Evolutionary conservation across 2,329 filamentous ascomycete genomes (phyloP).

Genomic region (Clathrospora elynae): DNA sequence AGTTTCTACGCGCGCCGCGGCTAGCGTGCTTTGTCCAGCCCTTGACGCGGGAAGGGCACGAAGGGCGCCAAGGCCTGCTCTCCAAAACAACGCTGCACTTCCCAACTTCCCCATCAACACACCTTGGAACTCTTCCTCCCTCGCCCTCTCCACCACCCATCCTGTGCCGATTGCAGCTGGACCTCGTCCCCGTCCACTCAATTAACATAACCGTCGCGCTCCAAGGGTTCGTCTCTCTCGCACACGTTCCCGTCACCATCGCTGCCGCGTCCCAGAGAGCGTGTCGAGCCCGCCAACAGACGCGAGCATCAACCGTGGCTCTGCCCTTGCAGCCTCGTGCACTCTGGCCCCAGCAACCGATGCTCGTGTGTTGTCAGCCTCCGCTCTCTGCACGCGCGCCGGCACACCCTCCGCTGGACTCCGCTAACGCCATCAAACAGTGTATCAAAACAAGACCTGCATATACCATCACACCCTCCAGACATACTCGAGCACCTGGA

Average conservation of each 20-base stretch:
- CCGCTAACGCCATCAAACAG: conserved; percentile 39
- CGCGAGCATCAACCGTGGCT: conserved; percentile 31
- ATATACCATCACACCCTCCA: conserved; percentile 34
- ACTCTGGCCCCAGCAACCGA: conserved; percentile 24
- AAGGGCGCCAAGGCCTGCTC: conserved; percentile 36
- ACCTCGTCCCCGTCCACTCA: conserved; percentile 37
- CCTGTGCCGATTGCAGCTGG: conserved; percentile 42
- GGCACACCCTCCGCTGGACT: conserved; percentile 19
- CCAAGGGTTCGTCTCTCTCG: conserved; percentile 39
- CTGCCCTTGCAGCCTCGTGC: conserved; percentile 29
- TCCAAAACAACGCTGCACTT: conserved; percentile 46
- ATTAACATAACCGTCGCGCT: conserved; percentile 30
- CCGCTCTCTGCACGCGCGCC: conserved; percentile 21
- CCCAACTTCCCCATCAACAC: conserved; percentile 42
- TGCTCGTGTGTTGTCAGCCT: conserved; percentile 33
- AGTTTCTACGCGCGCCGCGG: conserved; percentile 41
- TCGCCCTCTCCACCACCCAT: conserved; percentile 28
- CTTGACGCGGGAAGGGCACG: too few relatives aligned
- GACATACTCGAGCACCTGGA: conserved; percentile 28
- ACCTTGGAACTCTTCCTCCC: conserved; percentile 41
- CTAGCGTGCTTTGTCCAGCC: too few relatives aligned
- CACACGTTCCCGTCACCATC: conserved; percentile 42
- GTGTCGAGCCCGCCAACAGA: conserved; percentile 41
- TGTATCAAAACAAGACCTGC: conserved; percentile 47
- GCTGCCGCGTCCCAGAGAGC: conserved; percentile 37